A percentile compares a stretch with the other conserved stretches of the same genome.
Evolutionary conservation across 2,329 filamentous ascomycete species (phyloP).

Genomic region (Calonectria fujianensis): DNA sequence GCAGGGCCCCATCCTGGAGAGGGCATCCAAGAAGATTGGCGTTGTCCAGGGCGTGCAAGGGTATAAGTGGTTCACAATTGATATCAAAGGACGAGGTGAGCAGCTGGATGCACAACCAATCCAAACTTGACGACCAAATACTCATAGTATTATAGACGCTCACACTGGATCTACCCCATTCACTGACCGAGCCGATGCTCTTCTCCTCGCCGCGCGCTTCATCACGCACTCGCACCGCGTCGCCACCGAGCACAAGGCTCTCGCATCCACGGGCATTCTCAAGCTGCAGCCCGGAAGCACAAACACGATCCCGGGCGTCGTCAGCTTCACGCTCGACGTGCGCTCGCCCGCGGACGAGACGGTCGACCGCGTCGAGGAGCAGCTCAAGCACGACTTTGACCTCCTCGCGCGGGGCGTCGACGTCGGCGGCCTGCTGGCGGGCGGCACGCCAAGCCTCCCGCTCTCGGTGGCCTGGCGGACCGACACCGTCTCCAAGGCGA

Average conservation of each 20-base stretch:
- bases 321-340: slow-evolving; percentile 74
- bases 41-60: slow-evolving; percentile 59
- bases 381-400: slow-evolving; percentile 47
- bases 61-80: slow-evolving; percentile 58
- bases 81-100: slow-evolving; percentile 55
- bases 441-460: slow-evolving; percentile 45
- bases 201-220: slow-evolving; percentile 41
- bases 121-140: background rate
- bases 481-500: slow-evolving; percentile 76
- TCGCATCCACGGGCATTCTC: slow-evolving; percentile 44
- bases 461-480: slow-evolving; percentile 68
- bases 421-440: slow-evolving; percentile 59
- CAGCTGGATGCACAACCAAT: background rate
- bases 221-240: slow-evolving; percentile 44
- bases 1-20: slow-evolving; percentile 83
- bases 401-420: slow-evolving; percentile 59
- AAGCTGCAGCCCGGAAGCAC: slow-evolving; percentile 42
- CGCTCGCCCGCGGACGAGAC: slow-evolving; percentile 73
- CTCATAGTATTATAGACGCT: slow-evolving; percentile 27
- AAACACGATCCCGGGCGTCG: slow-evolving; percentile 44
- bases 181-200: slow-evolving; percentile 38
- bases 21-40: slow-evolving; percentile 53
- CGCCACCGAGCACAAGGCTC: slow-evolving; percentile 40
- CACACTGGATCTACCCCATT: slow-evolving; percentile 45
- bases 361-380: slow-evolving; percentile 66